Conservation (phyloP, 306 rosid genomes). For the Coriaria nepalensis region DNA sequence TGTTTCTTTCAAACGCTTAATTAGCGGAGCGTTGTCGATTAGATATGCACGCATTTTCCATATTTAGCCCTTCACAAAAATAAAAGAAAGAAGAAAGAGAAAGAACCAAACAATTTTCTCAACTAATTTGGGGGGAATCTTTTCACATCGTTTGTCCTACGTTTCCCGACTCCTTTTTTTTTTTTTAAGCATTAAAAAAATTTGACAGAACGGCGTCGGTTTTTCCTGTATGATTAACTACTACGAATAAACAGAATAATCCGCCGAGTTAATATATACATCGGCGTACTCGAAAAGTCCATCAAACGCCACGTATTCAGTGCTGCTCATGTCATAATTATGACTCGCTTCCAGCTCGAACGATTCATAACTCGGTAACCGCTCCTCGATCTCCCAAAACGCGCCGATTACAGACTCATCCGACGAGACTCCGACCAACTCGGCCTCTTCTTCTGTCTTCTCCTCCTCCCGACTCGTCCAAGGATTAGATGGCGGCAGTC, state of each 20-base stretch:
- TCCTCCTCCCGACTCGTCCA: constrained; percentile 12
- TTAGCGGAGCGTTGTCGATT: no score
- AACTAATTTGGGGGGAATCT: no score
- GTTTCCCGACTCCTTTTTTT: no score
- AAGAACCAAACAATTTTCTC: no score
- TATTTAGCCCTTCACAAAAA: no score
- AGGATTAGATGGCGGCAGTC: constrained; percentile 50
- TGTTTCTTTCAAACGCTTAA: no score
- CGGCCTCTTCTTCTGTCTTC: constrained; percentile 20
- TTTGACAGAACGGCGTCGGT: no score
- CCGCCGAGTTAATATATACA: constrained; percentile 41
- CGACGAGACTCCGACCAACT: constrained; percentile 29
- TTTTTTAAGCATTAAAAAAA: no score
- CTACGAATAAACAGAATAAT: constrained; percentile 32
- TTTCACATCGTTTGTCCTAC: no score
- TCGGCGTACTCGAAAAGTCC: constrained; percentile 62
- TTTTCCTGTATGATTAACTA: no score
- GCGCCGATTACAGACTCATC: constrained; percentile 57
- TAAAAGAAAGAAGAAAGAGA: no score
- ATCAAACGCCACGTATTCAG: constrained; percentile 47
- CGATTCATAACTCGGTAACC: constrained; percentile 44
- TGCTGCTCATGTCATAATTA: neutral
- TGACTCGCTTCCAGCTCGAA: constrained; percentile 37
- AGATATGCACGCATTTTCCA: no score
- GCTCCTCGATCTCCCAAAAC: constrained; percentile 60